phyloP scores from a whole-genome alignment of 208 protist genomes.

The Trypanosoma caninum region DNA sequence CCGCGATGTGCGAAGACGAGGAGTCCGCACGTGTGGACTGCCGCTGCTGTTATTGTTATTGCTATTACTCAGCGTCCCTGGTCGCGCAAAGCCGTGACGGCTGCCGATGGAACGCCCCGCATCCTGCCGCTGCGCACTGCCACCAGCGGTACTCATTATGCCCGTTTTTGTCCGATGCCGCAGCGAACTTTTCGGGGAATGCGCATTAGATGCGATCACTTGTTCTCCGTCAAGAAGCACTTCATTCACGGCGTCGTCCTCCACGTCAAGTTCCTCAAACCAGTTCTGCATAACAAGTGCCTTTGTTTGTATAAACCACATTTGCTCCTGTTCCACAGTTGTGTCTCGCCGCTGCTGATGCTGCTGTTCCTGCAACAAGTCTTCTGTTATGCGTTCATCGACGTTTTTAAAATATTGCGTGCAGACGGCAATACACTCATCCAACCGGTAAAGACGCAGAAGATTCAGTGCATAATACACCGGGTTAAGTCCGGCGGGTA shows the following conservation, averaged over 20 bases:
- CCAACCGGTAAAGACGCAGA: slow-evolving; percentile 79
- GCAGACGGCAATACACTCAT: slow-evolving; percentile 76
- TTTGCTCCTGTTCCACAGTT: slow-evolving; percentile 40
- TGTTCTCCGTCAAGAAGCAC: slow-evolving; percentile 91
- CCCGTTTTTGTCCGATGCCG: slow-evolving; percentile 28
- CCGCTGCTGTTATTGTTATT: too few species aligned
- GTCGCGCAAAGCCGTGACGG: slow-evolving; percentile 77
- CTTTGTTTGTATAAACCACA: slow-evolving; percentile 93
- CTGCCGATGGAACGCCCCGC: slow-evolving; percentile 65
- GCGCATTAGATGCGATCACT: slow-evolving; percentile 72
- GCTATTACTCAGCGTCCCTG: slow-evolving; percentile 58
- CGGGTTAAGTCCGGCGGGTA: slow-evolving; percentile 85
- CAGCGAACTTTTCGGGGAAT: slow-evolving; percentile 87
- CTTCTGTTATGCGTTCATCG: not conserved
- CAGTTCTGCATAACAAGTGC: slow-evolving; percentile 89
- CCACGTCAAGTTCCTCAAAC: slow-evolving; percentile 95
- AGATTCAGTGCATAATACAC: slow-evolving; percentile 87
- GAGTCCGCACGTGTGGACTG: slow-evolving; percentile 38
- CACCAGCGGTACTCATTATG: not conserved
- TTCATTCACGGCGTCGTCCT: slow-evolving; percentile 93
- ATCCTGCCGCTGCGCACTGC: slow-evolving; percentile 2
- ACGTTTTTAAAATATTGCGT: slow-evolving; percentile 59
- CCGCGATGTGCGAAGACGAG: slow-evolving; percentile 83
- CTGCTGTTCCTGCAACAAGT: slow-evolving; percentile 5
- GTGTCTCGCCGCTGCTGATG: not conserved